Evolutionary conservation across 257 asterid species (phyloP).

Genomic region (Forsythia viridissima): DNA sequence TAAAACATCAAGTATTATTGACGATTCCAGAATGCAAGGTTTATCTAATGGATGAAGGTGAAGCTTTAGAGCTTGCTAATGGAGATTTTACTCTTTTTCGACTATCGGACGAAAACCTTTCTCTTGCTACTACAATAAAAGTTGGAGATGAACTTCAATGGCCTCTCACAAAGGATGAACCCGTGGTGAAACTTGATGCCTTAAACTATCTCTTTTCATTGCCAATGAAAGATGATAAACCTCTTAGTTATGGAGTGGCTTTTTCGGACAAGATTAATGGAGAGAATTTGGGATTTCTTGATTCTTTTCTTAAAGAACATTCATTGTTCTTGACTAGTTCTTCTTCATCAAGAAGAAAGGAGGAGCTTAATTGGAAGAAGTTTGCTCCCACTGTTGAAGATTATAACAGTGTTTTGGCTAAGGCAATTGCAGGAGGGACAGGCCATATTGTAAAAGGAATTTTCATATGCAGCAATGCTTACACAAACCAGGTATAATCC

Average conservation of each 20-base stretch:
- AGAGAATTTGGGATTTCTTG: slow-evolving; percentile 45
- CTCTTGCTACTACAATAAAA: slow-evolving; percentile 64
- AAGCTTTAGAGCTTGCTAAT: slow-evolving; percentile 56
- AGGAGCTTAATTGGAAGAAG: slow-evolving; percentile 61
- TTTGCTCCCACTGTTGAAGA: slow-evolving; percentile 74
- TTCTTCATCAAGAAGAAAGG: slow-evolving; percentile 22
- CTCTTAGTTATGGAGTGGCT: slow-evolving; percentile 75
- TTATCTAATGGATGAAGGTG: slow-evolving; percentile 67
- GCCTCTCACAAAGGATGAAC: slow-evolving; percentile 85
- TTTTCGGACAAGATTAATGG: slow-evolving; percentile 36
- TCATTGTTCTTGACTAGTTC: slow-evolving; percentile 40
- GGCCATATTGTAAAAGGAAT: slow-evolving; percentile 81
- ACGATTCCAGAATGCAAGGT: slow-evolving; percentile 64
- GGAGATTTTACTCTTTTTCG: slow-evolving; percentile 58
- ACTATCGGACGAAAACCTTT: slow-evolving; percentile 43
- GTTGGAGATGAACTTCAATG: slow-evolving; percentile 77
- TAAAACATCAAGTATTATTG: slow-evolving; percentile 52
- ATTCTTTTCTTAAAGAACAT: slow-evolving; percentile 57
- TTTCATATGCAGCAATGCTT: slow-evolving; percentile 72
- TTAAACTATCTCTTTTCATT: slow-evolving; percentile 63
- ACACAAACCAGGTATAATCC: slow-evolving; percentile 31
- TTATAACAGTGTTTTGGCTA: slow-evolving; percentile 65
- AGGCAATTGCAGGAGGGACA: slow-evolving; percentile 84
- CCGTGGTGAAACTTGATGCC: slow-evolving; percentile 69
- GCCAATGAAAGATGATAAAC: slow-evolving; percentile 59